Base-by-base conservation (phyloP, 495 filamentous ascomycete genomes). In the Lasiosphaeria ovina region DNA sequence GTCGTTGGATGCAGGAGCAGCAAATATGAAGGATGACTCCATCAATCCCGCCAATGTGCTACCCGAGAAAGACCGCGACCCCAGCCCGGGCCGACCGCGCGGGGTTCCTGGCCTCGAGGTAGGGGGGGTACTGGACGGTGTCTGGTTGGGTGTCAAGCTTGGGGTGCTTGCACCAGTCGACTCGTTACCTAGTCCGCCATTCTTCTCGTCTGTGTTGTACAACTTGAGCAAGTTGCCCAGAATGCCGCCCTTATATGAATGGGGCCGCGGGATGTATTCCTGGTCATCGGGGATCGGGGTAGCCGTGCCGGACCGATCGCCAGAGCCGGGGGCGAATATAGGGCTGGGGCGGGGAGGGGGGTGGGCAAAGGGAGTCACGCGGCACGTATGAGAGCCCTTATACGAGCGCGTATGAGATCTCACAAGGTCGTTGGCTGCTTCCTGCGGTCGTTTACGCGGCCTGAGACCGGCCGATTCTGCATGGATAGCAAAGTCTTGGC, bases 221-320 rank as follows among this genome's bases (percentile, higher is more conserved):
- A 96, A 80, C 71, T 90, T 95, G 56, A 97, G 76, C 3, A 98
- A 75, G 7, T 85, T 89, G 5, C 87, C 85, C 7, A 98, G 77
- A 49, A 95, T 83, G 35, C 93, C 91, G 42, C 86, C 85, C 49
- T 86, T 88, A 69, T 89, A 94, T 52, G 88, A 81, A 6, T 80
- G 69, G 3, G 90, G 92, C 12, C 79, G 79, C 45, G 87, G 85
- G 6, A 90, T 79, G 64, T 90, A 92, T 49, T 82, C 79, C 32
- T 61, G 2, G 56, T 90, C 84, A 54, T 81, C 74, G 14, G 81
- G 77, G 34, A 72, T 33, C 3, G 72, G 70, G 2, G 72, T 72
- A 3, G 59, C 49, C 10, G 66, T 55, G n/a, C 70, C 69, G 9
- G 70, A 65, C n/a, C 36, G 36, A 3, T 58, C 24, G 24, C 24